Evolutionary conservation across 2,329 filamentous ascomycete species (phyloP).

Genomic region (Colletotrichum neosansevieriae): DNA sequence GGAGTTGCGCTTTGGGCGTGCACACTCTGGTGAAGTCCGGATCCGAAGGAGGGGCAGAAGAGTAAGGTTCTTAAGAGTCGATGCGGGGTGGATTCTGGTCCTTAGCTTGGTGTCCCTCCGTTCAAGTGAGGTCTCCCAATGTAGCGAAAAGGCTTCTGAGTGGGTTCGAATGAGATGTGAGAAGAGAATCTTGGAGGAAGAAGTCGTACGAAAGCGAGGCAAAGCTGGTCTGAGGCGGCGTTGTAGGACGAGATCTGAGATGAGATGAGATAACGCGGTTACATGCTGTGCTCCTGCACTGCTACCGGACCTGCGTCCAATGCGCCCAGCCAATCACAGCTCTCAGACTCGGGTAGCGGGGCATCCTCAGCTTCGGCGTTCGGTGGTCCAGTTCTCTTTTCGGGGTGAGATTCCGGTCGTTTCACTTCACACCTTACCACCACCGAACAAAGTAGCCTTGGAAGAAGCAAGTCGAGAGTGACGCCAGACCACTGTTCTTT

Average conservation of each 20-base stretch:
- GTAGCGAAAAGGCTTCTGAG: neutral
- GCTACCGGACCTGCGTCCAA: neutral
- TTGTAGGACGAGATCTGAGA: neutral
- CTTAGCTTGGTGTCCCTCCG: neutral
- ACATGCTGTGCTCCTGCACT: neutral
- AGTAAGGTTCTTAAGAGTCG: no score
- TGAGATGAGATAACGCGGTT: conserved; percentile 9
- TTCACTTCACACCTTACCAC: neutral
- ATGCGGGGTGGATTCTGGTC: neutral
- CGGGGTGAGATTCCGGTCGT: neutral
- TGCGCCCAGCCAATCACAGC: conserved; percentile 8
- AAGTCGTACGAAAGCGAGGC: neutral
- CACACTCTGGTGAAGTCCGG: neutral
- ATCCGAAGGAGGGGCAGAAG: neutral
- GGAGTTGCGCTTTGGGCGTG: conserved; percentile 7
- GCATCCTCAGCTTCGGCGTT: conserved; percentile 34
- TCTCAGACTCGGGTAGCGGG: neutral
- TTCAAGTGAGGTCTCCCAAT: neutral
- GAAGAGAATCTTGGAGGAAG: neutral
- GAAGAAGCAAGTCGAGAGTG: neutral
- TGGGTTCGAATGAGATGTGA: neutral
- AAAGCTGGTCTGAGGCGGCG: neutral
- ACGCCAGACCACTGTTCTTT: neutral
- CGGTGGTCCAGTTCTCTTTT: conserved; percentile 18
- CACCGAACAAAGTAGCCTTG: neutral